Evolutionary conservation across 2,329 filamentous ascomycete genomes (phyloP).

Genomic region (Aspergillus jensenii): DNA sequence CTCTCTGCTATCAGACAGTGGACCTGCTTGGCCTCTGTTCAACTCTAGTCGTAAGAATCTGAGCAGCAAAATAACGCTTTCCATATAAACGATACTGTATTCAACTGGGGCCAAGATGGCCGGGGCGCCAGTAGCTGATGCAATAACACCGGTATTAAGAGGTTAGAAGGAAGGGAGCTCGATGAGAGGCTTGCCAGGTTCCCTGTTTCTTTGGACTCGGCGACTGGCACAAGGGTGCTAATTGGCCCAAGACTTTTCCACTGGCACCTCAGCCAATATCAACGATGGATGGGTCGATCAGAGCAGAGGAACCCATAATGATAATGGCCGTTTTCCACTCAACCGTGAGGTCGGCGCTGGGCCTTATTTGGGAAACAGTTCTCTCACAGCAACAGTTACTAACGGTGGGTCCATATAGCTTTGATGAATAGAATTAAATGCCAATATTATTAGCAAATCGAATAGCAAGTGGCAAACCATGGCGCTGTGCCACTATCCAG

Average conservation of each 20-base stretch:
- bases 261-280: neutral
- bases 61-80: neutral
- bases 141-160: constrained; percentile 11
- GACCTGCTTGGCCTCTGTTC: neutral
- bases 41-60: neutral
- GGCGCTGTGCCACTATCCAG: constrained; percentile 4
- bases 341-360: neutral
- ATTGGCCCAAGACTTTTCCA: neutral
- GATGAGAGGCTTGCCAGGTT: neutral
- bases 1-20: neutral
- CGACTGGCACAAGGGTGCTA: neutral
- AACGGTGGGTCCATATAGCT: neutral
- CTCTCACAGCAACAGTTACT: neutral
- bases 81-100: neutral
- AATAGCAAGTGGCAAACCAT: constrained; percentile 4
- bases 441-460: constrained; percentile 3
- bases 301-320: neutral
- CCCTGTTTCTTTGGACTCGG: neutral
- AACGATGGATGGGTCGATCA: neutral
- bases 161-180: neutral
- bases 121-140: neutral
- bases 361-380: neutral
- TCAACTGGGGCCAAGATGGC: neutral
- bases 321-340: neutral
- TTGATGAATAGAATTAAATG: neutral